These are phyloP conservation scores for Sporothrix curviconia DNA, from an alignment of 2,329 filamentous ascomycete genomes.

Conservation along the genomic window DNA sequence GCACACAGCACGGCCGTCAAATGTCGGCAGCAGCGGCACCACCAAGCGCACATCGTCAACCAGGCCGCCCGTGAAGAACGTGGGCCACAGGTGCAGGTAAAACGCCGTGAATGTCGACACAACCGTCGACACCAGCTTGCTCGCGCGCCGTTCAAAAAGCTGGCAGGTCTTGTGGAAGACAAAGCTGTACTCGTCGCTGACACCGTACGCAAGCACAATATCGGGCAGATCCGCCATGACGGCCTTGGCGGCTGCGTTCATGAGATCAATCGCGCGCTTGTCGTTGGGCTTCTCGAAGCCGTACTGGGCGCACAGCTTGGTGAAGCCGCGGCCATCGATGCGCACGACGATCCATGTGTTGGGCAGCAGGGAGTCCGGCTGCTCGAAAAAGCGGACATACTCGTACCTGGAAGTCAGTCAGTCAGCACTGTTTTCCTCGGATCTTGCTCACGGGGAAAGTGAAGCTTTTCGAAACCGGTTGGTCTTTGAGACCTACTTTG, in stretches of 20 bases:
- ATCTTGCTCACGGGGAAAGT: neutral
- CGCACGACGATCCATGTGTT: slow-evolving; percentile 96
- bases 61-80: slow-evolving; percentile 59
- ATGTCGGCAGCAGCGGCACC: slow-evolving; percentile 73
- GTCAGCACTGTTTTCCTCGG: slow-evolving; percentile 25
- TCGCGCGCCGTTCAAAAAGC: slow-evolving; percentile 80
- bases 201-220: slow-evolving; percentile 80
- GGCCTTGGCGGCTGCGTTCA: slow-evolving; percentile 86
- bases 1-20: slow-evolving; percentile 84
- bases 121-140: slow-evolving; percentile 85
- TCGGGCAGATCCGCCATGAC: slow-evolving; percentile 81
- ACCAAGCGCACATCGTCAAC: slow-evolving; percentile 48
- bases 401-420: slow-evolving; percentile 60
- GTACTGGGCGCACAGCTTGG: slow-evolving; percentile 85
- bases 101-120: slow-evolving; percentile 91
- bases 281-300: slow-evolving; percentile 91
- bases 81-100: slow-evolving; percentile 76
- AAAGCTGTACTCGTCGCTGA: slow-evolving; percentile 94
- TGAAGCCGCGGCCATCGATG: slow-evolving; percentile 90
- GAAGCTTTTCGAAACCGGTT: neutral
- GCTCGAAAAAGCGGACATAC: slow-evolving; percentile 89
- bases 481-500: neutral
- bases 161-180: slow-evolving; percentile 76
- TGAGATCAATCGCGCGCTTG: slow-evolving; percentile 74
- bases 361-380: slow-evolving; percentile 68